Base-by-base conservation (phyloP, 2,329 filamentous ascomycete genomes). In the Penicillium paneum region DNA sequence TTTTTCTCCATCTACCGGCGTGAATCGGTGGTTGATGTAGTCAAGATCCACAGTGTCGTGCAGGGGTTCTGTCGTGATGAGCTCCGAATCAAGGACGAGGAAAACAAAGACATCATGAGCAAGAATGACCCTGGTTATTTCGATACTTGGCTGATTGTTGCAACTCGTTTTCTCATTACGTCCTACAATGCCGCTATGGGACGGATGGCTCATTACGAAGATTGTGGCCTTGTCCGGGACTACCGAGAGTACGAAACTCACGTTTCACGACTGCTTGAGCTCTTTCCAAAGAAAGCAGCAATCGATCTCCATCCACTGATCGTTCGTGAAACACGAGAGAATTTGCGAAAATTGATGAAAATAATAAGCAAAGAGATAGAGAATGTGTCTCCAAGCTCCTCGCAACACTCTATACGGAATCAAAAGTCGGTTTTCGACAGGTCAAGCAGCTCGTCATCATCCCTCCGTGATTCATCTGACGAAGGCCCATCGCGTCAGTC, bases 211-310 rank as follows among this genome's bases (percentile, higher is more conserved):
- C 63, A 66, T 3, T 68, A 68, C 15, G 63, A 70, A 31, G 68
- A 70, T 39, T 70, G 67, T 19, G 75, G 73, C 11, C 68, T 77
- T 10, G 71, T 78, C 7, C 74, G 74, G 19, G 77, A 79, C 52
- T 77, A 76, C 58, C 71, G 76, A 28, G 77, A 79, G 53, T 79
- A 78, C 57, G 71, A 78, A 51, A 77, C 74, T 1, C 77, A 79
- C 52, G 75, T 71, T 5, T 72, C 72, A 11, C 64, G 69, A 12
- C 59, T 79, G 13, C 64, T 68, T 52, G 70, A 71, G 32, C 69
- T 75, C 46, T 77, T 72, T 46, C 70, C 73, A 15, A 71, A 72
- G 52, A 71, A 65, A 15, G 56, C 70, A 15, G 48, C 61, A 15
- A 65, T 64, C 8, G 61, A 43, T 8, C 19, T 50, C 13, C 55